Evolutionary conservation across 345 rosid species (phyloP).

Genomic region (Gossypium rotundifolium): DNA sequence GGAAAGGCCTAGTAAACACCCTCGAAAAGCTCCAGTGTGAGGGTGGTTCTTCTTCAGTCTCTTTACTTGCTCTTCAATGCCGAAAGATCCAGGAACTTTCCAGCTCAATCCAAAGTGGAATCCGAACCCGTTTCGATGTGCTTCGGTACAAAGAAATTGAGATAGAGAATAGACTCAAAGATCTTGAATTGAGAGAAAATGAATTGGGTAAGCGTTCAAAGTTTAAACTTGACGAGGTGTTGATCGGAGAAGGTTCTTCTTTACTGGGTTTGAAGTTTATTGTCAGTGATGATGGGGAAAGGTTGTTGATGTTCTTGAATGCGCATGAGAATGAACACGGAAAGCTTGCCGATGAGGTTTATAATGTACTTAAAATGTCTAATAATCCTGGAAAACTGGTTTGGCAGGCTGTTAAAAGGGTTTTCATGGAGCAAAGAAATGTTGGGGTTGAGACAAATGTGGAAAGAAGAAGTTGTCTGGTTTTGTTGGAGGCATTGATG

Average conservation of each 20-base stretch:
- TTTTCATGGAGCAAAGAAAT: not conserved
- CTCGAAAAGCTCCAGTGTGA: not conserved
- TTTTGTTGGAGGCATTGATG: conserved; percentile 21
- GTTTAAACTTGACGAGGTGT: not conserved
- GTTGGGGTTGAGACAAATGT: conserved; percentile 9
- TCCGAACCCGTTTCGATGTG: not conserved
- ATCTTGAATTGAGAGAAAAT: conserved; percentile 7
- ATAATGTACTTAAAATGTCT: conserved; percentile 16
- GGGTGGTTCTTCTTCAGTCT: not conserved
- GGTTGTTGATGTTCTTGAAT: conserved; percentile 17
- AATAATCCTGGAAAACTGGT: conserved; percentile 27
- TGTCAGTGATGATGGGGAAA: conserved; percentile 9
- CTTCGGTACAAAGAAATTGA: conserved; percentile 6
- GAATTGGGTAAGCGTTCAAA: conserved; percentile 6
- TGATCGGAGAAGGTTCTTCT: conserved; percentile 5
- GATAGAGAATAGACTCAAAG: conserved; percentile 1
- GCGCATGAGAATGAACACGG: conserved; percentile 13
- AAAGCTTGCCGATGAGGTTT: conserved; percentile 10
- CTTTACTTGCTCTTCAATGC: conserved; percentile 8
- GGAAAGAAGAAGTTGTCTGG: conserved; percentile 3
- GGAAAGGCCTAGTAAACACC: conserved; percentile 1
- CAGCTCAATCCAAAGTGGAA: not conserved
- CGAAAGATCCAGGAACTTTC: conserved; percentile 3
- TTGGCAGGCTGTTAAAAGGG: conserved; percentile 20
- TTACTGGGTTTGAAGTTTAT: conserved; percentile 5